Evolutionary conservation across 2,329 filamentous ascomycete genomes (phyloP).

Genomic region (Ustilaginoidea virens): DNA sequence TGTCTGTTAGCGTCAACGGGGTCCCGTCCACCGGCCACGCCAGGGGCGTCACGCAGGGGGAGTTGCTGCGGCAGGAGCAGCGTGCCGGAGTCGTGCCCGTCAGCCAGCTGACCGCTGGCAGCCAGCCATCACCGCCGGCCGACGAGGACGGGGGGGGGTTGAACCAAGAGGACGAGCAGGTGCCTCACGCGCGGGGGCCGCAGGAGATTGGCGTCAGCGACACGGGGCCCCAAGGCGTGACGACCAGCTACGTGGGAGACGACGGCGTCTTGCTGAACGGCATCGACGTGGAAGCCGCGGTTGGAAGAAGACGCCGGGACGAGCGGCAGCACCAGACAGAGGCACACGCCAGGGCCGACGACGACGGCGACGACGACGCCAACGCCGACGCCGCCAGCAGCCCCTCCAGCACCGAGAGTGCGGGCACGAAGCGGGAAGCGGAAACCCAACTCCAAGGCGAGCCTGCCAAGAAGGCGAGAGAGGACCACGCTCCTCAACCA

Average conservation of each 20-base stretch:
- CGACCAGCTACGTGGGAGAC: constrained; percentile 23
- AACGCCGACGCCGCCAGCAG: constrained; percentile 12
- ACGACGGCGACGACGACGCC: constrained; percentile 10
- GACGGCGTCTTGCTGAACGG: constrained; percentile 32
- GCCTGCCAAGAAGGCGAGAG: constrained; percentile 33
- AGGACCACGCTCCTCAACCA: constrained; percentile 13
- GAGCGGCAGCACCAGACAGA: constrained; percentile 8
- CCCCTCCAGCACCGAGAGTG: constrained; percentile 15
- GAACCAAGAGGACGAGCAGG: constrained; percentile 40
- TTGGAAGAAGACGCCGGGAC: constrained; percentile 33
- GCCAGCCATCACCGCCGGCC: constrained; percentile 14
- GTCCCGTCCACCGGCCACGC: constrained; percentile 35
- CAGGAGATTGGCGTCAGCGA: constrained; percentile 75
- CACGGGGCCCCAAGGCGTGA: constrained; percentile 54
- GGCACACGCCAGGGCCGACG: neutral
- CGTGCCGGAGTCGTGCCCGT: constrained; percentile 64
- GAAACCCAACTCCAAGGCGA: constrained; percentile 28
- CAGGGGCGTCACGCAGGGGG: constrained; percentile 62
- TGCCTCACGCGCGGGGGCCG: constrained; percentile 72
- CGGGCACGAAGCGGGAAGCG: constrained; percentile 39
- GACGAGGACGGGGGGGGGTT: constrained; percentile 26
- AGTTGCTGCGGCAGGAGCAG: constrained; percentile 75
- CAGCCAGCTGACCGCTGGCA: constrained; percentile 38
- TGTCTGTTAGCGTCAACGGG: constrained; percentile 60
- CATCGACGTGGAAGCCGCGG: constrained; percentile 46